Evolutionary conservation across 257 asterid species (phyloP).

Genomic region (Lavandula angustifolia): DNA sequence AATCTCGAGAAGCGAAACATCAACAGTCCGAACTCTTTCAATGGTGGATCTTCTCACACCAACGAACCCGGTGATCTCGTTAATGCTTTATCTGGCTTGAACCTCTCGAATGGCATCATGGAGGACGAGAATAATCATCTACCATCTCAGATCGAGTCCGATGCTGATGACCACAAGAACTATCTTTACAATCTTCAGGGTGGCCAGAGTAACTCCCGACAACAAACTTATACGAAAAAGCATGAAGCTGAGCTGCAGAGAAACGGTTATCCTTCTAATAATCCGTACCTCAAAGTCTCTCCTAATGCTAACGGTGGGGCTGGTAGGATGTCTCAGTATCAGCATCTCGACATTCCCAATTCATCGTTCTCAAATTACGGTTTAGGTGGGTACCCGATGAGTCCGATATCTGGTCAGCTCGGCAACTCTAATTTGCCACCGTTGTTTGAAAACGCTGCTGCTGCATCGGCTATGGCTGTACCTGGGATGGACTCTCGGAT

Average conservation of each 20-base stretch:
- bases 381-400: constrained; percentile 69
- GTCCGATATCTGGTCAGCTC: constrained; percentile 71
- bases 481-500: constrained; percentile 85
- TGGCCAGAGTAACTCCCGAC: constrained; percentile 55
- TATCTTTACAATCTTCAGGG: constrained; percentile 66
- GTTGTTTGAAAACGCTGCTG: constrained; percentile 95
- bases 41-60: constrained; percentile 51
- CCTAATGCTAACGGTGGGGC: constrained; percentile 60
- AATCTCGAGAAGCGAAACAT: constrained; percentile 66
- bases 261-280: constrained; percentile 48
- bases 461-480: constrained; percentile 75
- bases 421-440: constrained; percentile 80
- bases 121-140: constrained; percentile 52
- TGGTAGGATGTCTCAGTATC: constrained; percentile 61
- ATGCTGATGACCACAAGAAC: constrained; percentile 51
- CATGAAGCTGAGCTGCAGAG: constrained; percentile 58
- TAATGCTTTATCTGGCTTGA: constrained; percentile 82
- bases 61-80: constrained; percentile 71
- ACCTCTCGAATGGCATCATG: constrained; percentile 63
- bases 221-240: constrained; percentile 51
- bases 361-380: constrained; percentile 62
- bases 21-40: constrained; percentile 61
- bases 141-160: constrained; percentile 49
- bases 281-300: constrained; percentile 60
- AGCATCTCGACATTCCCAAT: constrained; percentile 77